A percentile compares a stretch with the other conserved stretches of the same genome.
These are phyloP conservation scores for Scenedesmus sp. DNA, from an alignment of 163 green algal species.

Conservation along the genomic window DNA sequence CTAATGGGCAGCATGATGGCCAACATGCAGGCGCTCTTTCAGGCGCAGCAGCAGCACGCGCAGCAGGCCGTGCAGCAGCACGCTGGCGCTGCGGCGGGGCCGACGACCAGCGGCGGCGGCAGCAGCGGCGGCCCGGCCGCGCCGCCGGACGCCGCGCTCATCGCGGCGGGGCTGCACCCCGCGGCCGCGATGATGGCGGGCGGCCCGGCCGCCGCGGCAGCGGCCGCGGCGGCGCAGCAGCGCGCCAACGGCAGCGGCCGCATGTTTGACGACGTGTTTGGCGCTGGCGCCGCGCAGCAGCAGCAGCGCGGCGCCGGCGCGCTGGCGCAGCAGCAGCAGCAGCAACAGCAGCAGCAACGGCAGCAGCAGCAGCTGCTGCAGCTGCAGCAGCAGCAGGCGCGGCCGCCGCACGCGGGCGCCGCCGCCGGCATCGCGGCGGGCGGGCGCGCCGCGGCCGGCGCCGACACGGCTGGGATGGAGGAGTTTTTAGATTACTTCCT, in stretches of 20 bases:
- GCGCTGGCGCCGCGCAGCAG: not conserved
- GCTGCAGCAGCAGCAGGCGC: no score
- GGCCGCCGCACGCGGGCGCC: not conserved
- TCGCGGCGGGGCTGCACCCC: conserved; percentile 4
- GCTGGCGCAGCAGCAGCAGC: not conserved
- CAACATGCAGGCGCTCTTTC: conserved; percentile 39
- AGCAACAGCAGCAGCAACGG: no score
- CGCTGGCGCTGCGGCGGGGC: not conserved
- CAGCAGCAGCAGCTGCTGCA: not conserved
- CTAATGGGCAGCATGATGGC: conserved; percentile 35
- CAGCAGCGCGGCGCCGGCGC: not conserved
- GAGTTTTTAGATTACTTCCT: conserved; percentile 45
- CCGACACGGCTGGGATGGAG: not conserved
- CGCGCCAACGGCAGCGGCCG: conserved; percentile 14
- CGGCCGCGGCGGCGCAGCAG: not conserved
- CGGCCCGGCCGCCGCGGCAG: not conserved
- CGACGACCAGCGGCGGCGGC: conserved; percentile 20
- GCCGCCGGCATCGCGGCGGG: no score
- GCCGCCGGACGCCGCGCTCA: conserved; percentile 14
- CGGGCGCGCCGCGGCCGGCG: not conserved
- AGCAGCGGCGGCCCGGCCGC: conserved; percentile 1
- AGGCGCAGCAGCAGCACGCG: conserved; percentile 34
- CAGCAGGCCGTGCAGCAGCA: conserved; percentile 19
- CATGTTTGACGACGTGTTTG: conserved; percentile 47
- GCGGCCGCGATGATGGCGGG: not conserved